These are phyloP conservation scores for Wallacemonas sp. DNA, from an alignment of 208 protist species.

Conservation along the genomic window DNA sequence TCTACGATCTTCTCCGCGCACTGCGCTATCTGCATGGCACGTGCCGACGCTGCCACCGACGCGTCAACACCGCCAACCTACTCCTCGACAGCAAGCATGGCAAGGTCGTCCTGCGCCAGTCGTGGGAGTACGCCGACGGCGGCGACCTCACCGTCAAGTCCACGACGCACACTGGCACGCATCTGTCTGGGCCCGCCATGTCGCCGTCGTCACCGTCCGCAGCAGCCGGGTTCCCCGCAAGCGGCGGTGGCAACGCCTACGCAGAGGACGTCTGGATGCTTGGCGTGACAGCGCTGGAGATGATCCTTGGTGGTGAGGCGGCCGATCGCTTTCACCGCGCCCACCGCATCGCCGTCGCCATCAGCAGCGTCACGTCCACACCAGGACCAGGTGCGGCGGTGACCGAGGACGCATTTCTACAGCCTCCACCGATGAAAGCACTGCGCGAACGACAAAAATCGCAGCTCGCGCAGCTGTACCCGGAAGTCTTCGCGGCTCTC, in stretches of 20 bases:
- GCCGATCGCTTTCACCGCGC: background rate
- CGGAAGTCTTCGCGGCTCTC: background rate
- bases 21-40: slow-evolving; percentile 75
- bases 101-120: slow-evolving; percentile 54
- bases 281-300: slow-evolving; percentile 49
- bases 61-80: slow-evolving; percentile 68
- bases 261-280: slow-evolving; percentile 56
- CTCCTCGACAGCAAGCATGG: slow-evolving; percentile 33
- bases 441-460: background rate
- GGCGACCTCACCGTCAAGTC: slow-evolving; percentile 8
- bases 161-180: slow-evolving; percentile 52
- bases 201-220: slow-evolving; percentile 17
- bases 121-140: slow-evolving; percentile 62
- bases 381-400: background rate
- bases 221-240: slow-evolving; percentile 20
- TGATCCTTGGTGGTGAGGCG: slow-evolving; percentile 25
- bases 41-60: slow-evolving; percentile 50
- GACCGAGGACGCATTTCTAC: background rate
- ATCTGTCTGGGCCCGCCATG: too few species aligned
- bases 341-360: background rate
- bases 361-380: background rate
- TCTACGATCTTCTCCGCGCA: slow-evolving; percentile 47
- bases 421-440: background rate
- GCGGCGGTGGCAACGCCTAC: slow-evolving; percentile 32
- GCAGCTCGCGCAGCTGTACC: background rate